A percentile compares a stretch with the other conserved stretches of the same genome.
These are phyloP conservation scores for Podaxis sp. DNA, from an alignment of 768 basidiomycete genomes.

Conservation along the genomic window DNA sequence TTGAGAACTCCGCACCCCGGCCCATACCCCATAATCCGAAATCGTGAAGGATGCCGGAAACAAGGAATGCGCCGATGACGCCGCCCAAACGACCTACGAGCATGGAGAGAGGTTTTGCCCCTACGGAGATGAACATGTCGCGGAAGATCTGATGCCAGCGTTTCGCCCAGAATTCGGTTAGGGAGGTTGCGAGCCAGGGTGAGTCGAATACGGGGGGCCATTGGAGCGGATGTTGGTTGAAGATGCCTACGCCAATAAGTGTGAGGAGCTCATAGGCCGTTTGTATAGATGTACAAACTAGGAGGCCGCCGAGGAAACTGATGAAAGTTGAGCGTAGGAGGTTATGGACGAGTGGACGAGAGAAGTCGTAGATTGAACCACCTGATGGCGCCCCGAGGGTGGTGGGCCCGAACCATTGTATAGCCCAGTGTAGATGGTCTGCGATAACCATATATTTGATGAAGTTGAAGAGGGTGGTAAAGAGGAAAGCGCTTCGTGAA, in stretches of 20 bases:
- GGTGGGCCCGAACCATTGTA: slow-evolving; percentile 42
- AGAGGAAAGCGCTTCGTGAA: slow-evolving; percentile 32
- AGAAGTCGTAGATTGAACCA: slow-evolving; percentile 38
- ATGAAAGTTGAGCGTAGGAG: slow-evolving; percentile 42
- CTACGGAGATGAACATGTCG: slow-evolving; percentile 49
- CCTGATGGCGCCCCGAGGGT: slow-evolving; percentile 36
- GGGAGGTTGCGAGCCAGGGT: slow-evolving; percentile 55
- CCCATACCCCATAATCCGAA: slow-evolving; percentile 56
- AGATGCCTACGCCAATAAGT: slow-evolving; percentile 38
- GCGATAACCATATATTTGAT: slow-evolving; percentile 33
- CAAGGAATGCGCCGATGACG: slow-evolving; percentile 53
- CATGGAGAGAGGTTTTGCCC: slow-evolving; percentile 36
- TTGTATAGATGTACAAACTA: slow-evolving; percentile 43
- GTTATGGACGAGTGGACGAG: slow-evolving; percentile 28
- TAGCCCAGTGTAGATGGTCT: slow-evolving; percentile 39
- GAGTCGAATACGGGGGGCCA: slow-evolving; percentile 63
- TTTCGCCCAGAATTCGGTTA: slow-evolving; percentile 57
- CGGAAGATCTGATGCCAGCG: slow-evolving; percentile 73
- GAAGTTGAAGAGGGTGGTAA: slow-evolving; percentile 27
- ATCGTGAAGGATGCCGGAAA: slow-evolving; percentile 60
- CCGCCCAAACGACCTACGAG: slow-evolving; percentile 44
- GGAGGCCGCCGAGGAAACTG: slow-evolving; percentile 36
- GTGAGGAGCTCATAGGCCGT: slow-evolving; percentile 36
- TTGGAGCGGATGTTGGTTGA: slow-evolving; percentile 43
- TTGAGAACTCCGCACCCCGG: slow-evolving; percentile 40